Evolutionary conservation across 2,329 filamentous ascomycete genomes (phyloP).

Genomic region (Diaporthe eres): DNA sequence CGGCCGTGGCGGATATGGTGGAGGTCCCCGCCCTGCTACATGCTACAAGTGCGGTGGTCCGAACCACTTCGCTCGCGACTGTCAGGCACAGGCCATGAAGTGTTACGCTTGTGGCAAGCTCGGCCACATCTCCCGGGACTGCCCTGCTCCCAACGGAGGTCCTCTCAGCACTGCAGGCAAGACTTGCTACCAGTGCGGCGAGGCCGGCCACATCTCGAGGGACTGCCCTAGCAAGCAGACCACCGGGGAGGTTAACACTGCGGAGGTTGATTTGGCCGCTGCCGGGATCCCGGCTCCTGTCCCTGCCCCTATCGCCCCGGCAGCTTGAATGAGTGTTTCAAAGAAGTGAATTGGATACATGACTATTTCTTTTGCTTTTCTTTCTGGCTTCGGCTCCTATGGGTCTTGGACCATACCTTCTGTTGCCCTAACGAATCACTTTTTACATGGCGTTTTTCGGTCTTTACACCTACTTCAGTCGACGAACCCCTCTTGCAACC

Average conservation of each 20-base stretch:
- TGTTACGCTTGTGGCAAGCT: conserved; percentile 98
- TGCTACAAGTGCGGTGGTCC: conserved; percentile 86
- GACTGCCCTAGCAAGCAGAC: conserved; percentile 86
- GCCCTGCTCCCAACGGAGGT: conserved; percentile 95
- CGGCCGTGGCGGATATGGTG: conserved; percentile 82
- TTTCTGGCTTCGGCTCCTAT: neutral
- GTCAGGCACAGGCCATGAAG: conserved; percentile 98
- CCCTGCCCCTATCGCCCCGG: conserved; percentile 56
- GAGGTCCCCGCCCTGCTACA: conserved; percentile 77
- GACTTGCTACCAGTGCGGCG: conserved; percentile 98
- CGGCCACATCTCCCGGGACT: conserved; percentile 93
- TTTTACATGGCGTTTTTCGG: conserved; percentile 22
- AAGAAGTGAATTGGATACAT: conserved; percentile 19
- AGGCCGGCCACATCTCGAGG: conserved; percentile 95
- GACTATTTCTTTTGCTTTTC: neutral
- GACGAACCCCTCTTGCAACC: conserved; percentile 3
- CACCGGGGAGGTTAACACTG: conserved; percentile 61
- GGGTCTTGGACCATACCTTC: neutral
- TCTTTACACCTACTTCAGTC: conserved; percentile 28
- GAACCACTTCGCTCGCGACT: conserved; percentile 98
- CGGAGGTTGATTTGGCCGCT: conserved; percentile 61
- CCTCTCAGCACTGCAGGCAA: conserved; percentile 96
- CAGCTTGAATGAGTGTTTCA: conserved; percentile 53
- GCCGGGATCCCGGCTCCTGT: conserved; percentile 54
- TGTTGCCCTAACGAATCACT: conserved; percentile 14